Evolutionary conservation across 176 grass and related monocot species (phyloP).

Genomic region (Musa schizocarpa): DNA sequence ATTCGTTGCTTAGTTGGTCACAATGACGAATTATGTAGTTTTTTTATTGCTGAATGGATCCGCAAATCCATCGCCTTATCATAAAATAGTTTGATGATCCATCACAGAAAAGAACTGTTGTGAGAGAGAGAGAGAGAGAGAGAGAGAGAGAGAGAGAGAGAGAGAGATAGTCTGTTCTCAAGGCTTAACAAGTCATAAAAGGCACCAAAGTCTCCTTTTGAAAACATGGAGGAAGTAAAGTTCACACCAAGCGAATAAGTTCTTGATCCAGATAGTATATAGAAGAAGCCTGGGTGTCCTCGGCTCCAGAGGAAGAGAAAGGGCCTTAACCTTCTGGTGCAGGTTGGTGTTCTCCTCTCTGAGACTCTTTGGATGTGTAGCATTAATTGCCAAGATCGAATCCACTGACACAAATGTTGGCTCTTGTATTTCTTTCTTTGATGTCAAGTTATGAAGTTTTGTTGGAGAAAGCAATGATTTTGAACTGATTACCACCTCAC

Average conservation of each 20-base stretch:
- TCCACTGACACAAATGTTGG: too few relatives aligned
- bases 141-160: not conserved
- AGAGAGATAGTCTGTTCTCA: too few relatives aligned
- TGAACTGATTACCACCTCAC: not conserved
- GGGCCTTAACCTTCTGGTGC: slow-evolving; percentile 4
- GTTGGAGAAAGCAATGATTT: too few relatives aligned
- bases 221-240: not conserved
- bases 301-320: not conserved
- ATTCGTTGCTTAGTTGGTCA: not conserved
- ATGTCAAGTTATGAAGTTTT: too few relatives aligned
- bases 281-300: not conserved
- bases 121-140: not conserved
- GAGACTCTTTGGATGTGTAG: not conserved
- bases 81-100: not conserved
- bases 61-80: not conserved
- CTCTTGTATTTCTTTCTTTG: too few relatives aligned
- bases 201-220: too few relatives aligned
- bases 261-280: not conserved
- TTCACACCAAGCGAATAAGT: not conserved
- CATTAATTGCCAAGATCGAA: not conserved
- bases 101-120: not conserved
- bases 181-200: too few relatives aligned
- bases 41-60: not conserved
- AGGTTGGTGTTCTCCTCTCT: not conserved
- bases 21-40: not conserved